phyloP scores from a whole-genome alignment of 345 rosid genomes.

The Psidium guajava region DNA sequence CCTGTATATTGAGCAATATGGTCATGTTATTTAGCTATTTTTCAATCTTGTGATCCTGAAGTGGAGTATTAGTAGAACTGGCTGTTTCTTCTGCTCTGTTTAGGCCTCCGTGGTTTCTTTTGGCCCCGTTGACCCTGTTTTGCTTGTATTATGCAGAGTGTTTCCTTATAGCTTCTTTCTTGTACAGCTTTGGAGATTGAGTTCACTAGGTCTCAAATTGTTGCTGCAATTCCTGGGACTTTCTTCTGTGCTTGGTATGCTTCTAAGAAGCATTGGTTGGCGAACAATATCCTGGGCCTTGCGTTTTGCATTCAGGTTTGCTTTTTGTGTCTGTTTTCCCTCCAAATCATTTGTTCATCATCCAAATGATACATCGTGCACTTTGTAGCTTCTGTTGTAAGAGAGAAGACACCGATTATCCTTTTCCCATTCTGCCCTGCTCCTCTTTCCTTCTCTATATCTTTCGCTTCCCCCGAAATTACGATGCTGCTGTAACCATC shows the following conservation, averaged over 20 bases:
- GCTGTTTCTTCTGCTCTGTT: not conserved
- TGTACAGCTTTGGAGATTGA: slow-evolving; percentile 91
- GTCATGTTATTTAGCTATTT: not conserved
- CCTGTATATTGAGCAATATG: not conserved
- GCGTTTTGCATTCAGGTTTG: slow-evolving; percentile 98
- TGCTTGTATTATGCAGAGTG: slow-evolving; percentile 29
- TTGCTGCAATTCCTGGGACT: slow-evolving; percentile 93
- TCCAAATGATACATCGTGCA: not conserved
- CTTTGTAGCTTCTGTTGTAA: not conserved
- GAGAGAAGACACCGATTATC: not conserved
- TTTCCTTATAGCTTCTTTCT: slow-evolving; percentile 23
- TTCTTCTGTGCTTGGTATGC: slow-evolving; percentile 99
- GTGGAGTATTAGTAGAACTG: not conserved
- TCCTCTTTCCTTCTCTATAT: not conserved
- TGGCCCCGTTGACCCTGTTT: slow-evolving; percentile 16
- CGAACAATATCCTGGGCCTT: slow-evolving; percentile 87
- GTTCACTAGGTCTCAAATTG: slow-evolving; percentile 83
- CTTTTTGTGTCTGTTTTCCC: not conserved
- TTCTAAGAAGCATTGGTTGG: slow-evolving; percentile 93
- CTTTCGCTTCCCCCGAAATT: not conserved
- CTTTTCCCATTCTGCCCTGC: not conserved
- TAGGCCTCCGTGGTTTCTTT: slow-evolving; percentile 1
- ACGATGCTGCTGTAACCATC: not conserved
- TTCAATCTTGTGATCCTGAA: not conserved
- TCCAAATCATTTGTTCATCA: not conserved